Conservation (phyloP, 305 asterid species). For the Fraxinus latifolia region DNA sequence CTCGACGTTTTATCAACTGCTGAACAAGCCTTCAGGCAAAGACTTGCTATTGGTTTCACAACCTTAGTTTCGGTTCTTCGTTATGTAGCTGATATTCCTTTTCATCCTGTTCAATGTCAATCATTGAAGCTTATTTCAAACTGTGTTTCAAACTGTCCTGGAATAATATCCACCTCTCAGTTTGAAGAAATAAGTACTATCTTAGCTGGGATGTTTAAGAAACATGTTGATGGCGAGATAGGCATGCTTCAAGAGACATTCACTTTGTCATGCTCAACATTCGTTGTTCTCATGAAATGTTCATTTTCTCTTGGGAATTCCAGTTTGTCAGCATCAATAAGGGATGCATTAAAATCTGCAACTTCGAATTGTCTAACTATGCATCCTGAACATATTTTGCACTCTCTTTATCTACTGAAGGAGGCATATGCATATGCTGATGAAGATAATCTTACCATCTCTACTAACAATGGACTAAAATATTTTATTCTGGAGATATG, state of each 20-base stretch:
- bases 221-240: slow-evolving; percentile 54
- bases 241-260: slow-evolving; percentile 83
- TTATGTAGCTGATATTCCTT: slow-evolving; percentile 79
- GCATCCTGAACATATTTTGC: slow-evolving; percentile 54
- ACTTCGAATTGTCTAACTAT: slow-evolving; percentile 47
- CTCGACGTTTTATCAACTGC: slow-evolving; percentile 76
- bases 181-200: slow-evolving; percentile 60
- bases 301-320: slow-evolving; percentile 60
- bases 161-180: slow-evolving; percentile 48
- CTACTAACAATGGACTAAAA: slow-evolving; percentile 42
- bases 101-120: slow-evolving; percentile 68
- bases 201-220: slow-evolving; percentile 66
- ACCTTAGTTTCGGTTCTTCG: slow-evolving; percentile 70
- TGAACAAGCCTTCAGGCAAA: slow-evolving; percentile 61
- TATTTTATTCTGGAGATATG: slow-evolving; percentile 46
- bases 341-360: slow-evolving; percentile 54
- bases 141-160: slow-evolving; percentile 64
- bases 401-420: slow-evolving; percentile 81
- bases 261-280: slow-evolving; percentile 63
- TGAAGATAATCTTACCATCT: slow-evolving; percentile 32
- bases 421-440: slow-evolving; percentile 65
- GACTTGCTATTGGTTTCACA: slow-evolving; percentile 84
- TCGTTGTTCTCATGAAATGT: slow-evolving; percentile 72
- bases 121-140: slow-evolving; percentile 61
- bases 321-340: slow-evolving; percentile 47